phyloP scores from a whole-genome alignment of 345 rosid genomes.

The Turritis glabra region DNA sequence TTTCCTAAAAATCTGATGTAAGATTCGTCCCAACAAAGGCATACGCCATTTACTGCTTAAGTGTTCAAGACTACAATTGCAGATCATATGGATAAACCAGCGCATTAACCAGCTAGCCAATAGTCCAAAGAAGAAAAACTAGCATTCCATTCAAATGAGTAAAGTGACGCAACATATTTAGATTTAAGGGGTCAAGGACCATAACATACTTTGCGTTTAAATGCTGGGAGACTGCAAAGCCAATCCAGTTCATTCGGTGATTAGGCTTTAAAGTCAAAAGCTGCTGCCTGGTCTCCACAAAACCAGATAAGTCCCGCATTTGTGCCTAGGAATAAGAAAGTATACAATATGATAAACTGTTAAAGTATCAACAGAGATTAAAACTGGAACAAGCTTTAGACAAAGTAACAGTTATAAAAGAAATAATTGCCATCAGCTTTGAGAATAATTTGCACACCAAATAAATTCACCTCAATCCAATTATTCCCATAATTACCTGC shows the following conservation, averaged over 20 bases:
- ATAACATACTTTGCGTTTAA: constrained; percentile 72
- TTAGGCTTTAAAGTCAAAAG: constrained; percentile 92
- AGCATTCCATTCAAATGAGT: constrained; percentile 3
- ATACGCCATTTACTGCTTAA: neutral
- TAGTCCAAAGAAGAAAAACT: constrained; percentile 1
- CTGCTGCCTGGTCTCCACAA: constrained; percentile 96
- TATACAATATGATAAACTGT: constrained; percentile 1
- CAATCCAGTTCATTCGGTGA: constrained; percentile 99
- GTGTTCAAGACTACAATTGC: constrained; percentile 4
- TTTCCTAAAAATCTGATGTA: constrained; percentile 8
- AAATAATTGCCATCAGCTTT: neutral
- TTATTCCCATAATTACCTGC: constrained; percentile 58
- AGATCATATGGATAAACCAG: constrained; percentile 10
- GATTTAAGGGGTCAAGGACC: constrained; percentile 28
- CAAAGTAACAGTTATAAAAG: constrained; percentile 6
- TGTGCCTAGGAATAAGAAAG: constrained; percentile 68
- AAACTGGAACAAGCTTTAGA: constrained; percentile 4
- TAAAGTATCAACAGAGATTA: constrained; percentile 12
- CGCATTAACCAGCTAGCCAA: constrained; percentile 9
- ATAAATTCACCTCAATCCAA: neutral
- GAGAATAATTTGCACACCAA: neutral
- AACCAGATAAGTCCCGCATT: constrained; percentile 96
- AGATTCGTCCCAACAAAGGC: neutral
- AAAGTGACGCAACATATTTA: neutral
- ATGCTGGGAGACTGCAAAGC: constrained; percentile 98